phyloP scores from a whole-genome alignment of 1,284 basidiomycete genomes.

The Flammula alnicola region DNA sequence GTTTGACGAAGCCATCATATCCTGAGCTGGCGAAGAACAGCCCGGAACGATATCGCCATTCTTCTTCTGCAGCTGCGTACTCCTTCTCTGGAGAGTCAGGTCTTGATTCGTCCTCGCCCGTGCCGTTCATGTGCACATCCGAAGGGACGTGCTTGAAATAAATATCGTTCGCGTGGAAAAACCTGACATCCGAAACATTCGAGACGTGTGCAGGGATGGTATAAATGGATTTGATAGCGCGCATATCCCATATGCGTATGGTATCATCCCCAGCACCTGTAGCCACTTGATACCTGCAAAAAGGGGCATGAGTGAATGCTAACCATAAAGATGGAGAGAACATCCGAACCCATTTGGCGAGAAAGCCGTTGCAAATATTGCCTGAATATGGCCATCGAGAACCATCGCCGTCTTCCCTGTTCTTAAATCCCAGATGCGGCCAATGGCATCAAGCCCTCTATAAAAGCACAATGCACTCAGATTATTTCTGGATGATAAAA shows the following conservation, averaged over 20 bases:
- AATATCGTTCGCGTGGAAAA: slow-evolving; percentile 74
- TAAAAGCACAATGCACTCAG: slow-evolving; percentile 5
- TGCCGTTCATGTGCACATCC: slow-evolving; percentile 37
- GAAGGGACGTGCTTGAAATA: slow-evolving; percentile 39
- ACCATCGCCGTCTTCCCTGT: slow-evolving; percentile 98
- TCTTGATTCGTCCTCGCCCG: slow-evolving; percentile 45
- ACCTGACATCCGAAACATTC: slow-evolving; percentile 93
- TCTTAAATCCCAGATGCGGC: slow-evolving; percentile 95
- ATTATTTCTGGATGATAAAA: background rate
- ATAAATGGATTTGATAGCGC: slow-evolving; percentile 89
- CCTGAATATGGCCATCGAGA: slow-evolving; percentile 94
- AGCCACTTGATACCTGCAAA: slow-evolving; percentile 88
- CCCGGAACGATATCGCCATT: slow-evolving; percentile 82
- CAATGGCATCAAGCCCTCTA: slow-evolving; percentile 96
- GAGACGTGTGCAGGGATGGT: slow-evolving; percentile 97
- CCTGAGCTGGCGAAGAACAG: slow-evolving; percentile 93
- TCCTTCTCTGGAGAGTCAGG: slow-evolving; percentile 39
- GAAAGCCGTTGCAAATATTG: slow-evolving; percentile 91
- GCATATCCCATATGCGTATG: slow-evolving; percentile 98
- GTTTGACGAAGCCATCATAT: slow-evolving; percentile 93
- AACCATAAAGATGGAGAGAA: slow-evolving; percentile 14
- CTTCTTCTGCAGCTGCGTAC: slow-evolving; percentile 48
- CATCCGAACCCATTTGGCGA: slow-evolving; percentile 88
- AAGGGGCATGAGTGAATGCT: slow-evolving; percentile 20
- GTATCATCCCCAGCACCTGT: slow-evolving; percentile 98